Conservation (phyloP, 345 rosid species). For the Psidium friedrichsthalianum region DNA sequence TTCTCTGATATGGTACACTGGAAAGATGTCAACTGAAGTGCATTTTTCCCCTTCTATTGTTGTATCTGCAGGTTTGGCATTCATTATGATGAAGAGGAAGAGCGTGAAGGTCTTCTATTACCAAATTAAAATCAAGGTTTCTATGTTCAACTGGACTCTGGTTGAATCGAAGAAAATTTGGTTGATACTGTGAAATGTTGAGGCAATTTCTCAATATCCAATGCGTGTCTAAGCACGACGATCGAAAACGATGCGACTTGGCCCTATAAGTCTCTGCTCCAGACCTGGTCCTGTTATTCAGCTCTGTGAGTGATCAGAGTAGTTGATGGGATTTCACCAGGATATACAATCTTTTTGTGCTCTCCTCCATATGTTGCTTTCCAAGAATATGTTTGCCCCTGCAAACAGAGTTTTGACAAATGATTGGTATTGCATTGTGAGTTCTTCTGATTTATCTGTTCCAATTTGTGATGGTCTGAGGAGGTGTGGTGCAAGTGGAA, state of each 20-base stretch:
- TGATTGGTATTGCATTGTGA: slow-evolving; percentile 6
- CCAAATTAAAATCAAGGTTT: not conserved
- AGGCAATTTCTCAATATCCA: not conserved
- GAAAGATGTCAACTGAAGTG: not conserved
- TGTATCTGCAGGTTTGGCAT: not conserved
- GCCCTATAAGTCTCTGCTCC: not conserved
- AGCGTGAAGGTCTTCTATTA: not conserved
- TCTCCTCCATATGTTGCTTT: slow-evolving; percentile 22
- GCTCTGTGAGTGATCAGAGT: not conserved
- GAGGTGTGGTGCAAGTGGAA: not conserved
- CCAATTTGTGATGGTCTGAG: not conserved
- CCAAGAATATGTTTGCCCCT: slow-evolving; percentile 12
- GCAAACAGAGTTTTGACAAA: slow-evolving; percentile 29
- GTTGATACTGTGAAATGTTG: not conserved
- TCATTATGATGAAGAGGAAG: not conserved
- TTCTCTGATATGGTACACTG: not conserved
- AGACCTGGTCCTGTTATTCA: not conserved
- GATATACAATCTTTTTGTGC: slow-evolving; percentile 8
- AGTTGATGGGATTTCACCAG: not conserved
- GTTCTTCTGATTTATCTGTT: slow-evolving; percentile 5
- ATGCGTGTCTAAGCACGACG: not conserved
- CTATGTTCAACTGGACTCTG: not conserved
- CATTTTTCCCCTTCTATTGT: not conserved
- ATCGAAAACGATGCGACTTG: not conserved
- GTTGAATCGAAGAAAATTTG: not conserved